Percentiles rank a stretch among this genome's conserved stretches.
Evolutionary conservation across 495 filamentous ascomycete genomes (phyloP).

Genomic region (Hyaloscypha bicolor): DNA sequence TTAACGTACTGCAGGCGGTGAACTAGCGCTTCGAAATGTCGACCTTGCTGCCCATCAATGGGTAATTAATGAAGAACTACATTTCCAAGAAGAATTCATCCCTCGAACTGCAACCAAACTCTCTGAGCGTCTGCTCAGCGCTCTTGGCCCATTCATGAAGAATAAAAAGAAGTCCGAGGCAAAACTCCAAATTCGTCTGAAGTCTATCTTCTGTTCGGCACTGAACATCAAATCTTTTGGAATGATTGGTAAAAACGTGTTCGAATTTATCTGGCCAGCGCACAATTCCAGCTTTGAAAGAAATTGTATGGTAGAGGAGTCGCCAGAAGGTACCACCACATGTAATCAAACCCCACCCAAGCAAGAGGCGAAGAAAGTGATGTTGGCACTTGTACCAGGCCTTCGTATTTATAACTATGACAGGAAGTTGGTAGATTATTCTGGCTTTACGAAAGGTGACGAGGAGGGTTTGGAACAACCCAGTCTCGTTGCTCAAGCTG

Average conservation of each 20-base stretch:
- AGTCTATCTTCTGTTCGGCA: background rate
- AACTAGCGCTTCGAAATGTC: slow-evolving; percentile 1
- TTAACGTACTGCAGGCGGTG: background rate
- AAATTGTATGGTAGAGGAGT: background rate
- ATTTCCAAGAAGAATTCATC: slow-evolving; percentile 2
- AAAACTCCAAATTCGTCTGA: background rate
- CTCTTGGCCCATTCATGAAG: background rate
- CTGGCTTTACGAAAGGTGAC: slow-evolving; percentile 2
- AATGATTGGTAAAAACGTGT: slow-evolving; percentile 5
- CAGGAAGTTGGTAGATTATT: background rate
- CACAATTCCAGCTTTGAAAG: background rate
- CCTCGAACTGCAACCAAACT: slow-evolving; percentile 1
- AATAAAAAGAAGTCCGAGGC: background rate
- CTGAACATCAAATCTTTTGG: background rate
- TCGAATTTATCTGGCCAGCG: slow-evolving; percentile 1
- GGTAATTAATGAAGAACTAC: background rate
- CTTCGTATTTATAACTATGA: slow-evolving; percentile 2
- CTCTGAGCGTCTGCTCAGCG: background rate
- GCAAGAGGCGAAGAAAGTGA: background rate
- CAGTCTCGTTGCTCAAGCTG: slow-evolving; percentile 4
- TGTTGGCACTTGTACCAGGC: slow-evolving; percentile 1
- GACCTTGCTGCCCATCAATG: background rate
- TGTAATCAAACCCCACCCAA: background rate
- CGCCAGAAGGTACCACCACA: background rate
- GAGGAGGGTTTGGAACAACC: background rate